Conservation (phyloP, 2,329 filamentous ascomycete species). For the Cladophialophora psammophila region DNA sequence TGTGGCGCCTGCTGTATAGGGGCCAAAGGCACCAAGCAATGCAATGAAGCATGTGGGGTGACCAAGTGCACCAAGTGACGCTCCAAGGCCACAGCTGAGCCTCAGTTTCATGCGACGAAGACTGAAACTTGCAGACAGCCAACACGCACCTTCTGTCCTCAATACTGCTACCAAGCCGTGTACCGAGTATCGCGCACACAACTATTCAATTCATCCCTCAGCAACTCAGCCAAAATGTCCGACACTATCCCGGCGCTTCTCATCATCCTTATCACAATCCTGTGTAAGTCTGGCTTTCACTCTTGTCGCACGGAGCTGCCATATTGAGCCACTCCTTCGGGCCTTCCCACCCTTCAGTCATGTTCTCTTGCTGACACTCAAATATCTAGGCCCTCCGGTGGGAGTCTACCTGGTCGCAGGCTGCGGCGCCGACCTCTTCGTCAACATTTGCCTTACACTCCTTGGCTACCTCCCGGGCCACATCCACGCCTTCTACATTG, state of each 20-base stretch:
- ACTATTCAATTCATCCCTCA: not conserved
- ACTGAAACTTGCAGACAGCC: not conserved
- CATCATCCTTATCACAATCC: slow-evolving; percentile 41
- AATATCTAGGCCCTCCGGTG: slow-evolving; percentile 70
- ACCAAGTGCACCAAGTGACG: too few relatives aligned
- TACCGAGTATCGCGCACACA: not conserved
- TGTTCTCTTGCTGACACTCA: slow-evolving; percentile 10
- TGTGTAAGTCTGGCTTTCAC: slow-evolving; percentile 31
- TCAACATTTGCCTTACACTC: slow-evolving; percentile 88
- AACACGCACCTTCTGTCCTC: not conserved
- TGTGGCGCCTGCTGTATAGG: not conserved
- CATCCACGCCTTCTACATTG: slow-evolving; percentile 42
- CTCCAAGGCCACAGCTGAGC: not conserved
- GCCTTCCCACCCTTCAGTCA: not conserved
- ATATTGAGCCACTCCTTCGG: not conserved
- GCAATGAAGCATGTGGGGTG: too few relatives aligned
- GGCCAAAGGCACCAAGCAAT: too few relatives aligned
- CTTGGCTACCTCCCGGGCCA: slow-evolving; percentile 70
- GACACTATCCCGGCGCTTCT: slow-evolving; percentile 40
- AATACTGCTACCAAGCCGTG: not conserved
- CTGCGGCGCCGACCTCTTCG: slow-evolving; percentile 83
- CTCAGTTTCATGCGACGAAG: not conserved
- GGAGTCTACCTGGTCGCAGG: slow-evolving; percentile 94
- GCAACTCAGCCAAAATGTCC: slow-evolving; percentile 31
- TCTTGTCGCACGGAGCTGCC: not conserved